Evolutionary conservation across 2,329 filamentous ascomycete species (phyloP), one percentile per base, ranked within the genome.

Genomic region (Fusarium protoensiforme): DNA sequence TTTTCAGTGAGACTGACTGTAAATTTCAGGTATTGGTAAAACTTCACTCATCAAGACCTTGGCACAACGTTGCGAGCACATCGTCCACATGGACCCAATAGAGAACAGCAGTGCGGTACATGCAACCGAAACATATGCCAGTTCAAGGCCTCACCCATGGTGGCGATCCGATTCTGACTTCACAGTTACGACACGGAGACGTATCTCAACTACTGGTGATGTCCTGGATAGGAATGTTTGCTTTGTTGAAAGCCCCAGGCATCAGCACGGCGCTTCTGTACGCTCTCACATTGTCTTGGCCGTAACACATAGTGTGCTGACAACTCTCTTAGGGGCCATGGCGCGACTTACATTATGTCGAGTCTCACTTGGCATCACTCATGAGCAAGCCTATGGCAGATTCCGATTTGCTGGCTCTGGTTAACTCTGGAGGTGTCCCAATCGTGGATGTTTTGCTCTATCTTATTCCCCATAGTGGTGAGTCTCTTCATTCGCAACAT

Each of bases 201-300:
- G 92, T 79, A 96, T 93, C 7, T 79, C 78, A 7, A 59, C 69
- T 60, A 91, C 91, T 9, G 95, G 96, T 72, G 89, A 91, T 24
- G 89, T 98, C 41, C 85, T 98, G 53, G 96, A 98, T 79, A 90
- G 96, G 33, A 99, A 99, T 79, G 84, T 99, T 7, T 98, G 94
- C 81, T 98, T 99, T 79, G 91, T 98, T 66, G 96, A 98, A 83
- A 96, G 93, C 3, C 90, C 92, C 13, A 91, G 92, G 14, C 91
- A 90, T 80, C 84, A 86, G 43, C 84, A 80, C 72, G 87, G 86
- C 53, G 85, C 84, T 53, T 89, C 87, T 39, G 87, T 91, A 82
- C 69, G 88, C 81, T 65, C 20, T 43, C 29, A 24, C 48, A 13
- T 24, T 33, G 46, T 46, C 46, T 14, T 78, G n/a, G 14, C 9